phyloP scores from a whole-genome alignment of 768 basidiomycete genomes.

The Russula griseocarnosa region DNA sequence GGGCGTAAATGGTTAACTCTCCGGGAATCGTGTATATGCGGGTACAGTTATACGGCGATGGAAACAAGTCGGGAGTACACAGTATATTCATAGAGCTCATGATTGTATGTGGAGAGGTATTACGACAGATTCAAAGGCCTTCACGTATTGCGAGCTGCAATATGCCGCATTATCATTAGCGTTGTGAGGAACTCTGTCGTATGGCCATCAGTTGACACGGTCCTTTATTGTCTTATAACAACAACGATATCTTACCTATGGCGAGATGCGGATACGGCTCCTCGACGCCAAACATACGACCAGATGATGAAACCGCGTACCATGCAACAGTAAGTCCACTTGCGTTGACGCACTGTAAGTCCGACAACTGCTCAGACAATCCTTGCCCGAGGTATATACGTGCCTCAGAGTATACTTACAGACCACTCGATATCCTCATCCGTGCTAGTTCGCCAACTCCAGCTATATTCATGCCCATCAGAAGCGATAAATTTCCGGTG shows the following conservation, averaged over 20 bases:
- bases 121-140: background rate
- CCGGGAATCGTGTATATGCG: background rate
- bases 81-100: background rate
- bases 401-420: slow-evolving; percentile 38
- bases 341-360: slow-evolving; percentile 50
- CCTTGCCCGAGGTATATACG: background rate
- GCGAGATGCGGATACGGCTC: slow-evolving; percentile 55
- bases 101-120: too few relatives aligned
- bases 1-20: background rate
- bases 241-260: slow-evolving; percentile 42
- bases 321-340: slow-evolving; percentile 52
- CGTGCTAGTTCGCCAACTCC: slow-evolving; percentile 45
- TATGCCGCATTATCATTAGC: slow-evolving; percentile 61
- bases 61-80: background rate
- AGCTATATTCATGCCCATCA: slow-evolving; percentile 58
- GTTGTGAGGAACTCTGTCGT: slow-evolving; percentile 55
- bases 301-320: slow-evolving; percentile 62
- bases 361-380: background rate
- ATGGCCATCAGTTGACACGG: background rate
- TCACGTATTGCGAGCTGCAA: slow-evolving; percentile 45
- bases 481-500: slow-evolving; percentile 53
- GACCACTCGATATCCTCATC: slow-evolving; percentile 58
- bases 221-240: background rate
- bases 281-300: slow-evolving; percentile 59
- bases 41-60: background rate